Evolutionary conservation across 495 filamentous ascomycete genomes (phyloP).

Genomic region (Podospora conica): DNA sequence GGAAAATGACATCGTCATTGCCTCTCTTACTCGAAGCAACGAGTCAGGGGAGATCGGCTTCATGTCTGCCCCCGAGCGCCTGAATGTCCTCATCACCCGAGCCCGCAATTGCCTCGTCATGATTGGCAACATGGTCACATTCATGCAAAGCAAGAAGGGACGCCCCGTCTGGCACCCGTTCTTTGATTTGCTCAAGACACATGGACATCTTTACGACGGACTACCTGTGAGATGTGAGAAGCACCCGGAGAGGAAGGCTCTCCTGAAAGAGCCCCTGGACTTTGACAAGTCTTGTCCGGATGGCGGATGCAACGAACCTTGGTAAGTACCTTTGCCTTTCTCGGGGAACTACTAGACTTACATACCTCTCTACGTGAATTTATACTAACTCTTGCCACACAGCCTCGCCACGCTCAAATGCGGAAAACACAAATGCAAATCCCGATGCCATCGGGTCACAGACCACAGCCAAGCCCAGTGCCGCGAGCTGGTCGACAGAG

Average conservation of each 20-base stretch:
- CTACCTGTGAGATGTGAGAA: constrained; percentile 63
- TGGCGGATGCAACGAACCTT: constrained; percentile 63
- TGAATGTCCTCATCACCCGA: constrained; percentile 69
- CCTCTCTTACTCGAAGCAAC: constrained; percentile 63
- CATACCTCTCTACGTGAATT: neutral
- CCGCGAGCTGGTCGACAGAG: constrained; percentile 36
- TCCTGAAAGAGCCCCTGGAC: constrained; percentile 44
- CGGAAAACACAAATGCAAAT: constrained; percentile 54
- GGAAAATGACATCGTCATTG: constrained; percentile 70
- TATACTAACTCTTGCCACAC: neutral
- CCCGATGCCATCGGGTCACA: constrained; percentile 55
- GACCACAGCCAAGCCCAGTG: constrained; percentile 65
- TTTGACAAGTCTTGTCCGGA: constrained; percentile 62
- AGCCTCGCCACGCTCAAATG: constrained; percentile 55
- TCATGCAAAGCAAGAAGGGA: constrained; percentile 57
- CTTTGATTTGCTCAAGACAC: constrained; percentile 49
- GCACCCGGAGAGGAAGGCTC: constrained; percentile 48
- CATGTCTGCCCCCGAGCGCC: constrained; percentile 59
- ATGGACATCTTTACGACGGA: constrained; percentile 59
- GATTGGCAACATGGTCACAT: constrained; percentile 66
- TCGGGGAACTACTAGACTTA: too few relatives aligned
- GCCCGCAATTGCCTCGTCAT: constrained; percentile 63
- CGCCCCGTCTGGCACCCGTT: constrained; percentile 51
- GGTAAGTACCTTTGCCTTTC: constrained; percentile 40
- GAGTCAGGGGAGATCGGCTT: constrained; percentile 61